Percentiles rank a stretch among this genome's conserved stretches.
Conservation (phyloP, 2,329 filamentous ascomycete species). For the Dothideomycetes sp. region DNA sequence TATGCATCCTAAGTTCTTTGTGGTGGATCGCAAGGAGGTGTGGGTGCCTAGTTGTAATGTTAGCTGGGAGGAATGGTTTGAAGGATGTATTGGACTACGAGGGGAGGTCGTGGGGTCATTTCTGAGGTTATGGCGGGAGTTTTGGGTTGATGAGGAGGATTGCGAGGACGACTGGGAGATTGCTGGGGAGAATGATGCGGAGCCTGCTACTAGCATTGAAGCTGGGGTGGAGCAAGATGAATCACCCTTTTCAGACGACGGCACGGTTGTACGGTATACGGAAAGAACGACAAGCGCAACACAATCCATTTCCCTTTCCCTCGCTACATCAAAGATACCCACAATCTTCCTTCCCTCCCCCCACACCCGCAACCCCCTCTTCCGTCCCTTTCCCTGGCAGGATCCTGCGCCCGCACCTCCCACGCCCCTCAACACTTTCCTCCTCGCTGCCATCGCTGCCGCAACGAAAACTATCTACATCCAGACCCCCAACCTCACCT, state of each 20-base stretch:
- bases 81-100: conserved; percentile 58
- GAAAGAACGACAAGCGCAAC: neutral
- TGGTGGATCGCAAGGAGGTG: conserved; percentile 56
- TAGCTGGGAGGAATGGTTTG: conserved; percentile 81
- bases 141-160: conserved; percentile 45
- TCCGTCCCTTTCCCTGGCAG: conserved; percentile 47
- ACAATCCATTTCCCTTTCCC: neutral
- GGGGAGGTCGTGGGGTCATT: conserved; percentile 54
- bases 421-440: conserved; percentile 57
- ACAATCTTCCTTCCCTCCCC: conserved; percentile 64
- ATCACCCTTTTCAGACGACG: too few relatives aligned
- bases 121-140: conserved; percentile 52
- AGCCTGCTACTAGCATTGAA: neutral
- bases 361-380: conserved; percentile 58
- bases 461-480: conserved; percentile 53
- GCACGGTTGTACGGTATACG: too few relatives aligned
- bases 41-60: conserved; percentile 74
- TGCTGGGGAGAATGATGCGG: neutral
- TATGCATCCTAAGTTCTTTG: conserved; percentile 78
- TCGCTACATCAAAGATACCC: conserved; percentile 24
- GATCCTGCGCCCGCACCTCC: conserved; percentile 38
- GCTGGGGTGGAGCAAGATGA: too few relatives aligned
- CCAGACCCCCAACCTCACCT: conserved; percentile 70
- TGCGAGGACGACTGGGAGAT: neutral
- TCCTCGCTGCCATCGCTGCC: conserved; percentile 45